Percentiles rank a stretch among this genome's conserved stretches.
phyloP scores from a whole-genome alignment of 2,329 filamentous ascomycete species.

The Xylogone sp. region DNA sequence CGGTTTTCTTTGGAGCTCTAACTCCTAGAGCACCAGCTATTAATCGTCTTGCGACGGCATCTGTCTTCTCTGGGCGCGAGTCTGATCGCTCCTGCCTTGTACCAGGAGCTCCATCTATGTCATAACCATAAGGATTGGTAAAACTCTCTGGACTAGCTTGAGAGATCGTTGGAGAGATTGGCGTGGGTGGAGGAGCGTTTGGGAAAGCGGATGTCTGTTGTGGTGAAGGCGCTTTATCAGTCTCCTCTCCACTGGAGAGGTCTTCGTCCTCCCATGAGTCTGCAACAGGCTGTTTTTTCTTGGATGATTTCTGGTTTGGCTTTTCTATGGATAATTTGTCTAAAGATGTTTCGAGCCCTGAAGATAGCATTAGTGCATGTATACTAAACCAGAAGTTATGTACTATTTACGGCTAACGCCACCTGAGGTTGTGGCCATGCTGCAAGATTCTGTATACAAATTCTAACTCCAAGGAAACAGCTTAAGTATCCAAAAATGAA shows the following conservation, averaged over 20 bases:
- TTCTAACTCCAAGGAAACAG: too few species aligned
- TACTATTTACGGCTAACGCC: too few species aligned
- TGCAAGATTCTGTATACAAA: too few species aligned
- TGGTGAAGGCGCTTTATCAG: constrained; percentile 18
- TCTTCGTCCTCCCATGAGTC: constrained; percentile 80
- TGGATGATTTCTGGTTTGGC: constrained; percentile 17
- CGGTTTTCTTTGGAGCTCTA: constrained; percentile 73
- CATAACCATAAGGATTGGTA: constrained; percentile 18
- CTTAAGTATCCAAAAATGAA: too few species aligned
- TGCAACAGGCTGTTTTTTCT: constrained; percentile 39
- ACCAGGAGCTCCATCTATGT: constrained; percentile 7
- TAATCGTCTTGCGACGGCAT: constrained; percentile 82
- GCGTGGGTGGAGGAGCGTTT: constrained; percentile 62
- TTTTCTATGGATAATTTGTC: constrained; percentile 22
- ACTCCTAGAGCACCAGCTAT: constrained; percentile 87
- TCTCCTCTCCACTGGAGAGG: constrained; percentile 34
- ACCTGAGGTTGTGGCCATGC: too few species aligned
- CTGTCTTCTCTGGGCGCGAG: constrained; percentile 80
- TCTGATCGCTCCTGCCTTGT: constrained; percentile 12
- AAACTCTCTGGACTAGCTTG: constrained; percentile 9
- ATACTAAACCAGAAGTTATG: too few species aligned
- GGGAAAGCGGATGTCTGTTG: constrained; percentile 30
- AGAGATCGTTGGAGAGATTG: constrained; percentile 49
- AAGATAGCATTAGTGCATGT: not conserved
- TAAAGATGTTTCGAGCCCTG: constrained; percentile 24